Evolutionary conservation across 2,329 filamentous ascomycete species (phyloP).

Genomic region (Raffaelea ambrosiae): DNA sequence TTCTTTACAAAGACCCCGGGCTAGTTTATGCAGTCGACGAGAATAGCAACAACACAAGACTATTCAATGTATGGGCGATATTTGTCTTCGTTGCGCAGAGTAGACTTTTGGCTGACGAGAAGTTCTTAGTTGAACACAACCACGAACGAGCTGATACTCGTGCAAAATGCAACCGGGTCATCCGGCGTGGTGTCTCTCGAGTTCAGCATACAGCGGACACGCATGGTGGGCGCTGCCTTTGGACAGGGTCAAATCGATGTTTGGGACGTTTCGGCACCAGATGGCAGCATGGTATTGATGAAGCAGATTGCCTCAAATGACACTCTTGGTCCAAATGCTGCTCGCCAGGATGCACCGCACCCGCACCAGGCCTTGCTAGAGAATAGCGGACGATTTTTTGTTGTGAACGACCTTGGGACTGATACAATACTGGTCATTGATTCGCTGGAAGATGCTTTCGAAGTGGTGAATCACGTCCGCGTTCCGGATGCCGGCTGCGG

Average conservation of each 20-base stretch:
- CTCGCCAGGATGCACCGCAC: conserved; percentile 25
- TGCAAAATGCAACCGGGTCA: conserved; percentile 25
- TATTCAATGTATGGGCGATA: conserved; percentile 20
- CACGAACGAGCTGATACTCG: conserved; percentile 20
- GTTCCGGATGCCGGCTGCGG: conserved; percentile 31
- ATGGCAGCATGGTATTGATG: conserved; percentile 26
- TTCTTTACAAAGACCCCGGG: conserved; percentile 30
- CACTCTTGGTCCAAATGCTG: conserved; percentile 22
- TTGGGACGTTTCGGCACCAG: conserved; percentile 29
- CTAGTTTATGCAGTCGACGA: conserved; percentile 40
- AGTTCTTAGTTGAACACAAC: conserved; percentile 22
- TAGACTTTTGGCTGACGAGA: too few relatives aligned
- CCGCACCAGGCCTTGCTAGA: conserved; percentile 42
- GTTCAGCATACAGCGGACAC: conserved; percentile 34
- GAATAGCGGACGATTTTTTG: conserved; percentile 39
- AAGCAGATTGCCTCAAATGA: conserved; percentile 28
- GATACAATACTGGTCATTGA: conserved; percentile 39
- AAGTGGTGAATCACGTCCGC: conserved; percentile 23
- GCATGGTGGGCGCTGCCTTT: conserved; percentile 36
- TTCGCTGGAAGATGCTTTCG: conserved; percentile 29
- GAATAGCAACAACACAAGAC: conserved; percentile 28
- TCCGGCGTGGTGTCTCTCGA: conserved; percentile 38
- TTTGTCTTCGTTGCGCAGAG: conserved; percentile 5
- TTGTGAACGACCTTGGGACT: conserved; percentile 39
- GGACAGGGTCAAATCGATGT: conserved; percentile 33